phyloP scores from a whole-genome alignment of 148 eudicot genomes.

The Gaultheria prostrata region DNA sequence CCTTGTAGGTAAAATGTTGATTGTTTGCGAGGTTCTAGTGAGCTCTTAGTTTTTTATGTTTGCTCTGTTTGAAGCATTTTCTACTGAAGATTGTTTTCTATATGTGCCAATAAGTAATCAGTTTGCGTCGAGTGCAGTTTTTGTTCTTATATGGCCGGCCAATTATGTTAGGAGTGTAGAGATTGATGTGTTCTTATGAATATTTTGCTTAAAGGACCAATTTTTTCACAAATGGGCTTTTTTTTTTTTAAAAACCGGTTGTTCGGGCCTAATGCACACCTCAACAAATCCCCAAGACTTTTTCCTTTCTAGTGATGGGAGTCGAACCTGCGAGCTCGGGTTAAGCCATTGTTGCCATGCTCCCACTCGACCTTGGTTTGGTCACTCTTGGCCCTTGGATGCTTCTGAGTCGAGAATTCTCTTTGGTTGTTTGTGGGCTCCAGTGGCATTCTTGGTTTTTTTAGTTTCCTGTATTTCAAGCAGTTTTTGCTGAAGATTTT shows the following conservation, averaged over 20 bases:
- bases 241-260: background rate
- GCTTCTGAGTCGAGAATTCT: background rate
- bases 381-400: slow-evolving; percentile 2
- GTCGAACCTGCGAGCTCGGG: background rate
- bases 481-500: background rate
- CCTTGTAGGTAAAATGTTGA: background rate
- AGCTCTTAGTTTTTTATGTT: background rate
- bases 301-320: background rate
- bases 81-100: background rate
- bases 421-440: background rate
- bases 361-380: background rate
- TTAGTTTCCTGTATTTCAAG: background rate
- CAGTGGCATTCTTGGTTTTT: background rate
- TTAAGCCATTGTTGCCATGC: background rate
- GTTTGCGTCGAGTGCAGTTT: background rate
- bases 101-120: background rate
- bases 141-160: background rate
- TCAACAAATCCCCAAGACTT: background rate
- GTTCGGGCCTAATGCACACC: background rate
- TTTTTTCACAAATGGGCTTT: background rate
- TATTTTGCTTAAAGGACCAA: background rate
- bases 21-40: background rate
- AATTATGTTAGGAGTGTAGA: background rate
- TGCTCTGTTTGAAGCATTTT: background rate
- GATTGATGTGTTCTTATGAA: background rate